A percentile compares a stretch with the other conserved stretches of the same genome.
These are phyloP conservation scores for Brassica hybrid DNA, from an alignment of 441 rosid species.

Conservation along the genomic window DNA sequence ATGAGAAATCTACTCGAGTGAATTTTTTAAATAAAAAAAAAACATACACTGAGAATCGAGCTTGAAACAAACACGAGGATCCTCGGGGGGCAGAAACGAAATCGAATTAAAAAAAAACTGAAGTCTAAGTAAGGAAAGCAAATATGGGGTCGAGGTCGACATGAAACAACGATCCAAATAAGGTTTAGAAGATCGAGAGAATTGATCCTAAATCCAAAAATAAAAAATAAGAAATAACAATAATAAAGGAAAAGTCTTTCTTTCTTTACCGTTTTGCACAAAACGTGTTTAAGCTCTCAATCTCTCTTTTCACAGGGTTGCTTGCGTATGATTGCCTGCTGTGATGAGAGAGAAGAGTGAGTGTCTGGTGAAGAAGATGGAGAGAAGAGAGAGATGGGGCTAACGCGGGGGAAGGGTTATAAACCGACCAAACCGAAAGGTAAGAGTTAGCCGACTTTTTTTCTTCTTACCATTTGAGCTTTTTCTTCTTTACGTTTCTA, in stretches of 20 bases:
- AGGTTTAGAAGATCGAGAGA: neutral
- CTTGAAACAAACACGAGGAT: constrained; percentile 6
- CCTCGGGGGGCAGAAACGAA: neutral
- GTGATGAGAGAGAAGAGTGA: constrained; percentile 32
- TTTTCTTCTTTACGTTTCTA: neutral
- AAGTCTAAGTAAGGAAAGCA: constrained; percentile 2
- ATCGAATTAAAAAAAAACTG: constrained; percentile 12
- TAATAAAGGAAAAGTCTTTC: neutral
- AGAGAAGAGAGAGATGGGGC: constrained; percentile 30
- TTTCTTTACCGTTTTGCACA: constrained; percentile 17
- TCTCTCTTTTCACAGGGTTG: neutral
- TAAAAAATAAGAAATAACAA: neutral
- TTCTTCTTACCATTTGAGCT: neutral
- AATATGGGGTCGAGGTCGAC: constrained; percentile 6
- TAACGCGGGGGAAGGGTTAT: constrained; percentile 29
- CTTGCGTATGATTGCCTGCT: neutral
- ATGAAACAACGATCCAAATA: constrained; percentile 7
- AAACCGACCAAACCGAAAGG: constrained; percentile 20
- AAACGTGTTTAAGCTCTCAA: constrained; percentile 5
- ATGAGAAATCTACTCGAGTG: constrained; percentile 17
- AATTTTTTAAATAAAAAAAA: neutral
- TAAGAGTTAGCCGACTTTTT: constrained; percentile 8
- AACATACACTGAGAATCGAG: constrained; percentile 14
- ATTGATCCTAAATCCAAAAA: constrained; percentile 7
- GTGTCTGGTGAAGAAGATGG: constrained; percentile 15